Evolutionary conservation across 2,329 filamentous ascomycete species (phyloP).

Genomic region (Phaeosphaeriaceae sp.): DNA sequence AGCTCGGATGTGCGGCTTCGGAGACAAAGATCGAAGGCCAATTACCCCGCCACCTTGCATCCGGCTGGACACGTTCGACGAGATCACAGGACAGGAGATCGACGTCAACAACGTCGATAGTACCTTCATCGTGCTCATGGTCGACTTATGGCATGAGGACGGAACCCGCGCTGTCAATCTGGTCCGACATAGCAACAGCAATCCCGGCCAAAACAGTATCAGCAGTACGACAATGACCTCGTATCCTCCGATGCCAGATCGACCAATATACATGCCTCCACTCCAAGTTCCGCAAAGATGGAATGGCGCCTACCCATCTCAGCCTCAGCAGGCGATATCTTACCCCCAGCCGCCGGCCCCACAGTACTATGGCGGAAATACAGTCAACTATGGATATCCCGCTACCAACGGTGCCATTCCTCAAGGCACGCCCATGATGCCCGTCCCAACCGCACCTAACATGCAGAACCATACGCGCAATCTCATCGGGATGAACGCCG

Average conservation of each 20-base stretch:
- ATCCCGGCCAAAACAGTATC: constrained; percentile 65
- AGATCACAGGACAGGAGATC: constrained; percentile 77
- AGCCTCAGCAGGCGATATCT: not conserved
- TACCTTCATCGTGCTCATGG: constrained; percentile 71
- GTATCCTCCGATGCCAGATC: constrained; percentile 65
- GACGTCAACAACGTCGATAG: constrained; percentile 78
- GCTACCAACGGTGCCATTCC: constrained; percentile 5
- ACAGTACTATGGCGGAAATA: constrained; percentile 13
- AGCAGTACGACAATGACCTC: constrained; percentile 80
- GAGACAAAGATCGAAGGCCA: constrained; percentile 96
- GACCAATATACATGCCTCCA: constrained; percentile 41
- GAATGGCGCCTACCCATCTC: not conserved
- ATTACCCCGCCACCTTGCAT: constrained; percentile 97
- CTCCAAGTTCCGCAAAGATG: constrained; percentile 33
- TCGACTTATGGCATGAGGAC: constrained; percentile 71
- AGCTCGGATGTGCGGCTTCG: constrained; percentile 98
- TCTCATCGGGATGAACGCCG: constrained; percentile 88
- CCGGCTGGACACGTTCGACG: constrained; percentile 78
- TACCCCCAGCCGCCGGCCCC: not conserved
- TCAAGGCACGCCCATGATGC: constrained; percentile 13
- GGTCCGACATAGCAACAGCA: constrained; percentile 68
- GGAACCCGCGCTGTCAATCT: constrained; percentile 71
- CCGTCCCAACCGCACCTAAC: constrained; percentile 41
- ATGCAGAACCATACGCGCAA: constrained; percentile 83
- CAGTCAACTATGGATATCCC: constrained; percentile 8